phyloP scores from a whole-genome alignment of 805 yeast genomes.

The Metschnikowia aberdeeniae region DNA sequence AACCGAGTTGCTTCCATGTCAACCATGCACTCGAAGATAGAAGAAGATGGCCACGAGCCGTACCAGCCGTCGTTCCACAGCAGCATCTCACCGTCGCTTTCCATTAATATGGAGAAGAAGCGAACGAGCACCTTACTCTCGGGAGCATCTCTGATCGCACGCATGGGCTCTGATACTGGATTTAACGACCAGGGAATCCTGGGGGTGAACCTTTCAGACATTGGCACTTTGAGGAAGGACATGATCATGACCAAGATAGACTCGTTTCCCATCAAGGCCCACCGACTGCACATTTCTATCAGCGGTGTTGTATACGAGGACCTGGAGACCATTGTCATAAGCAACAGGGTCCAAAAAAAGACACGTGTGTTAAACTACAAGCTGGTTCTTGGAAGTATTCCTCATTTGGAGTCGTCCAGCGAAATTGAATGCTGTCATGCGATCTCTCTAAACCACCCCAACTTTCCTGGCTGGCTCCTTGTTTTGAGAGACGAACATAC shows the following conservation, averaged over 20 bases:
- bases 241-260: constrained; percentile 64
- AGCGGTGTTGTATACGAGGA: constrained; percentile 43
- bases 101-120: constrained; percentile 41
- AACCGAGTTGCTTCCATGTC: constrained; percentile 27
- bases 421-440: constrained; percentile 20
- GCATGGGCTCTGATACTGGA: constrained; percentile 40
- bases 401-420: constrained; percentile 22
- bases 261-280: constrained; percentile 30
- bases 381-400: constrained; percentile 27
- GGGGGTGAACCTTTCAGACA: constrained; percentile 11
- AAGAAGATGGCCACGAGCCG: constrained; percentile 29
- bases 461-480: constrained; percentile 44
- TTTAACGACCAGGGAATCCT: constrained; percentile 24
- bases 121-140: constrained; percentile 40
- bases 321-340: constrained; percentile 59
- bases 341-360: constrained; percentile 39
- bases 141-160: constrained; percentile 42
- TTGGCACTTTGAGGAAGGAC: constrained; percentile 52
- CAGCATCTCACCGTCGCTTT: constrained; percentile 13
- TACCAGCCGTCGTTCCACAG: constrained; percentile 4
- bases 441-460: constrained; percentile 30
- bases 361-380: constrained; percentile 51
- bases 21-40: constrained; percentile 42
- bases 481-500: constrained; percentile 34
- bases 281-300: constrained; percentile 30